Evolutionary conservation across 176 grass and related monocot species (phyloP), one percentile per base, ranked within the genome.

Genomic region (Triticum urartu): DNA sequence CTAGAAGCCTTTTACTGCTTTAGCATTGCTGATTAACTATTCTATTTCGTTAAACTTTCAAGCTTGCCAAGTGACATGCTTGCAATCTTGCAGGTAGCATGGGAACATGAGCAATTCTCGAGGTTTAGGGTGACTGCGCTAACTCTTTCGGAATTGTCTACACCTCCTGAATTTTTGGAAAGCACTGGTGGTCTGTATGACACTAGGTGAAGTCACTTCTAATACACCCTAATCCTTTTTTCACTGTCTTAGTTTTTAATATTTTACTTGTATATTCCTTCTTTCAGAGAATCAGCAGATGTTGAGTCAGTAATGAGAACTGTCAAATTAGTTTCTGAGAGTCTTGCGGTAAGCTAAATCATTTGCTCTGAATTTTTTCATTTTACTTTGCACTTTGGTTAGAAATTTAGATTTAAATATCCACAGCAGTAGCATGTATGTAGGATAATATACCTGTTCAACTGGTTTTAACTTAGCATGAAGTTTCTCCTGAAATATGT

Each of bases 31-130:
- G 70, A 48, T 75, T 30, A 35, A 80, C 8, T 56, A 8, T 81
- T 73, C 1, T 81, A 25, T 72, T 48, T 22, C n/a, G 73, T 67
- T 64, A 78, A 36, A 9, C 6, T 62, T 62, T 34, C 9, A 77
- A 17, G 38, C 24, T 82, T 25, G 13, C 38, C 1, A 12, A 52
- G 40, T 71, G 18, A 5, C 71, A 45, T 56, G 78, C n/a, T 87
- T 84, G 36, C 5, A 54, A 88, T 85, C 54, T 81, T 92, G 66
- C 79, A 99, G 97, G 97, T 99, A 86, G 94, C 97, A 71, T 99
- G 94, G 97, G 97, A 99, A 82, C 97, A 99, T 9, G 97, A 99
- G 38, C 97, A 99, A 48, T 99, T 99, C 87, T 99, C 97, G 38
- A 96, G 97, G 87, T 95, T 99, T 78, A 96, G 97, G 83, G 90